phyloP scores from a whole-genome alignment of 768 basidiomycete genomes.

The Termitomyces sp. region DNA sequence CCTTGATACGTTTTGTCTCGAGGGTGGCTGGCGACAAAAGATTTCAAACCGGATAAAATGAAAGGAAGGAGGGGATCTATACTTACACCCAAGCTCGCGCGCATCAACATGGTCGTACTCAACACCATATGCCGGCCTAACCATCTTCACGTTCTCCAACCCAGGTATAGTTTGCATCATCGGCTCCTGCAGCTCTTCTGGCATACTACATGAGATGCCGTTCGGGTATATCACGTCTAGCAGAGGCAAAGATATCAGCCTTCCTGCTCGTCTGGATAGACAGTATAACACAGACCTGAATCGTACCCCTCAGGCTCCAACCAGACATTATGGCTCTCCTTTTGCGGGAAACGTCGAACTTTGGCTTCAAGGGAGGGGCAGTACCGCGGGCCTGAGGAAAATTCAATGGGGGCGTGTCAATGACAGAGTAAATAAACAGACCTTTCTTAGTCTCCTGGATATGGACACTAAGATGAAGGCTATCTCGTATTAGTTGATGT shows the following conservation, averaged over 20 bases:
- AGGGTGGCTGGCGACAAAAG: slow-evolving; percentile 56
- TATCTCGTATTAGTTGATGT: slow-evolving; percentile 72
- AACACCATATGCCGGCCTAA: slow-evolving; percentile 86
- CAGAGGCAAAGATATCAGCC: neutral
- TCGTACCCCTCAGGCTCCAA: slow-evolving; percentile 92
- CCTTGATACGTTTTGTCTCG: slow-evolving; percentile 82
- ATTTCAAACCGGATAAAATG: neutral
- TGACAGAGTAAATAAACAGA: slow-evolving; percentile 19
- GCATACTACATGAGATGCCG: slow-evolving; percentile 84
- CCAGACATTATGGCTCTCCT: slow-evolving; percentile 75
- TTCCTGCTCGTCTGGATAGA: neutral
- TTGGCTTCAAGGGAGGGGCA: slow-evolving; percentile 92
- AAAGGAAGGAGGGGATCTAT: neutral
- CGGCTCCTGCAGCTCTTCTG: slow-evolving; percentile 79
- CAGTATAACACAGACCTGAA: slow-evolving; percentile 49
- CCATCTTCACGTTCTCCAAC: slow-evolving; percentile 80
- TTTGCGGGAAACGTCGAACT: slow-evolving; percentile 74
- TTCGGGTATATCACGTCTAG: slow-evolving; percentile 87
- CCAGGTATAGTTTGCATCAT: slow-evolving; percentile 87
- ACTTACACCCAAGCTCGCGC: slow-evolving; percentile 70
- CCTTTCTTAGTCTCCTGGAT: slow-evolving; percentile 90
- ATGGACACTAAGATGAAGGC: slow-evolving; percentile 76
- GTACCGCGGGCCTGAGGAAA: slow-evolving; percentile 73
- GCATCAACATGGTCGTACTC: slow-evolving; percentile 93
- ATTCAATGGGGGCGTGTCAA: neutral